Evolutionary conservation across 768 basidiomycete species (phyloP).

Genomic region (Dendrothele bispora): DNA sequence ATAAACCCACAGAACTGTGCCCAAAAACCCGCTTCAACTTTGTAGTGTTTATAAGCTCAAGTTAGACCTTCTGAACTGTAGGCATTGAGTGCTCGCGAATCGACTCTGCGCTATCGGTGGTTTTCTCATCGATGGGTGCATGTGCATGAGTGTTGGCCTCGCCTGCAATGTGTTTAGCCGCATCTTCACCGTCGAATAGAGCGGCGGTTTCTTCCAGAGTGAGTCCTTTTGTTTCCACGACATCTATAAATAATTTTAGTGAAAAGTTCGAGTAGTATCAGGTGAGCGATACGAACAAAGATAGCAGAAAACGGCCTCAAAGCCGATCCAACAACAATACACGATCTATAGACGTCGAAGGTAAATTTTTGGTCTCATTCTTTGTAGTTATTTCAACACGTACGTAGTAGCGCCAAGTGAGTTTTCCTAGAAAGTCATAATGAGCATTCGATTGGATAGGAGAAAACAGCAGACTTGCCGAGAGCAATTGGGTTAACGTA

Average conservation of each 20-base stretch:
- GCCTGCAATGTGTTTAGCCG: constrained; percentile 26
- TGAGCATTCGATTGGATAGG: constrained; percentile 1
- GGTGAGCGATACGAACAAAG: constrained; percentile 39
- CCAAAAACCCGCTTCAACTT: too few relatives aligned
- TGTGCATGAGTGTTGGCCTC: too few relatives aligned
- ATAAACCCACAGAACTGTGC: too few relatives aligned
- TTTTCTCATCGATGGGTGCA: too few relatives aligned
- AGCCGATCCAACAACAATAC: constrained; percentile 69
- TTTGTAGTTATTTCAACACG: constrained; percentile 18
- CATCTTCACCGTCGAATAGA: constrained; percentile 73
- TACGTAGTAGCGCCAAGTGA: constrained; percentile 79
- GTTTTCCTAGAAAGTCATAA: constrained; percentile 27
- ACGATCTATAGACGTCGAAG: constrained; percentile 42
- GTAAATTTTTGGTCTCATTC: neutral
- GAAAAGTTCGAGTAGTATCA: too few relatives aligned
- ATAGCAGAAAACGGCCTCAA: constrained; percentile 65
- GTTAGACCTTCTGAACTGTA: too few relatives aligned
- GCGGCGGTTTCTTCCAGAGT: constrained; percentile 83
- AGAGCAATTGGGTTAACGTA: constrained; percentile 85
- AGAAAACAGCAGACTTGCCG: constrained; percentile 20
- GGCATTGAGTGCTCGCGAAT: too few relatives aligned
- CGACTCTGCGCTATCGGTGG: too few relatives aligned
- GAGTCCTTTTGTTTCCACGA: constrained; percentile 71
- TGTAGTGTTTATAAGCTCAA: too few relatives aligned
- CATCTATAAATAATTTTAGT: constrained; percentile 25